Evolutionary conservation across 2,329 filamentous ascomycete genomes (phyloP).

Genomic region (Niveomyces coronatus): DNA sequence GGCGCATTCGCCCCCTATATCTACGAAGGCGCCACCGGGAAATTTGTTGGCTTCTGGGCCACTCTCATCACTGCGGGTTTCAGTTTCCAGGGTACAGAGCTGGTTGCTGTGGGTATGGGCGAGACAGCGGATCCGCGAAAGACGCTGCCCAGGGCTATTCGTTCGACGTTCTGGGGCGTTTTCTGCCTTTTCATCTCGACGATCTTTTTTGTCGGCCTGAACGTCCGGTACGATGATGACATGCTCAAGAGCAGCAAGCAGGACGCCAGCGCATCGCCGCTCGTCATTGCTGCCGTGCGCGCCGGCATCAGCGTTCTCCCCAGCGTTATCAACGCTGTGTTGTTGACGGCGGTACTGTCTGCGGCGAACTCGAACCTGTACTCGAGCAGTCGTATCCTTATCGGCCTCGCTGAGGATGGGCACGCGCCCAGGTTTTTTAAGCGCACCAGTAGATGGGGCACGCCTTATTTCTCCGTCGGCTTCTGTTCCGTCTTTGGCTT

Average conservation of each 20-base stretch:
- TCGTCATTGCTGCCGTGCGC: slow-evolving; percentile 49
- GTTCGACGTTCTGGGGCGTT: slow-evolving; percentile 67
- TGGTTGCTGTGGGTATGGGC: slow-evolving; percentile 69
- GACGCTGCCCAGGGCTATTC: slow-evolving; percentile 62
- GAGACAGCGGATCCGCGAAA: slow-evolving; percentile 64
- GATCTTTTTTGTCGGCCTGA: slow-evolving; percentile 61
- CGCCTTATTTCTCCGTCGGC: slow-evolving; percentile 51
- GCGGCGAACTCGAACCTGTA: slow-evolving; percentile 72
- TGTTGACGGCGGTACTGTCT: slow-evolving; percentile 68
- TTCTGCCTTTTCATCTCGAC: slow-evolving; percentile 55
- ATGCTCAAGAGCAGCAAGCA: slow-evolving; percentile 40
- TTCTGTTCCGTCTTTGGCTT: slow-evolving; percentile 45
- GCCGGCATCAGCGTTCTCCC: slow-evolving; percentile 56
- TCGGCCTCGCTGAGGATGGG: slow-evolving; percentile 54
- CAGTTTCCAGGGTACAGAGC: slow-evolving; percentile 62
- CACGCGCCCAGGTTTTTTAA: slow-evolving; percentile 52
- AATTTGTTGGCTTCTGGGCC: slow-evolving; percentile 60
- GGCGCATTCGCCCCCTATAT: slow-evolving; percentile 58
- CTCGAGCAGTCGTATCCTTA: slow-evolving; percentile 57
- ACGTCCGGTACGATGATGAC: slow-evolving; percentile 53
- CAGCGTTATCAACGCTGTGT: slow-evolving; percentile 65
- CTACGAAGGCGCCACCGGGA: slow-evolving; percentile 41
- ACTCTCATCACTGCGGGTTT: slow-evolving; percentile 60
- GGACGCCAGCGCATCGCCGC: slow-evolving; percentile 54
- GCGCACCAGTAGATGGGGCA: slow-evolving; percentile 49